Conservation (phyloP, 441 rosid species). For the Pelargonium myrrhifolium region DNA sequence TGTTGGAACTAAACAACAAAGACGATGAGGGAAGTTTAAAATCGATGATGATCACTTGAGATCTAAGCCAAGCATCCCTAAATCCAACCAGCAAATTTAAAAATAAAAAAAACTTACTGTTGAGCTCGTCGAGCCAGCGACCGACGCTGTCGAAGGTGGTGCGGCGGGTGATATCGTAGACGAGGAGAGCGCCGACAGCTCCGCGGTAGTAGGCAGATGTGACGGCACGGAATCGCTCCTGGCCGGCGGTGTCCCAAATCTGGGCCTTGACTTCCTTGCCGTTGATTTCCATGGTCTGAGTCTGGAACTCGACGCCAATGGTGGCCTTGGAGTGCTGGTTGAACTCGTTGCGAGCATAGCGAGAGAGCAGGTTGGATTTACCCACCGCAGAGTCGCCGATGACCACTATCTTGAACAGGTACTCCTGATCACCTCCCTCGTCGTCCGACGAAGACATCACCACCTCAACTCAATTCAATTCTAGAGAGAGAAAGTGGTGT, state of each 20-base stretch:
- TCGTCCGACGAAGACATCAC: slow-evolving; percentile 44
- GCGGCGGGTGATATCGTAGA: slow-evolving; percentile 45
- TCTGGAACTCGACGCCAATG: slow-evolving; percentile 60
- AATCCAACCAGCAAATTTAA: neutral
- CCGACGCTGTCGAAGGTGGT: slow-evolving; percentile 44
- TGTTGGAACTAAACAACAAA: neutral
- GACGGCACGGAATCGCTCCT: slow-evolving; percentile 63
- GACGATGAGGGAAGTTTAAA: too few species aligned
- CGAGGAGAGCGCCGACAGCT: slow-evolving; percentile 60
- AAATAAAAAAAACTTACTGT: neutral
- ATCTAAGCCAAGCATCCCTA: neutral
- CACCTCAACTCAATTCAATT: too few species aligned
- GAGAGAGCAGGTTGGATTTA: slow-evolving; percentile 44
- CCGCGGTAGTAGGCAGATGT: slow-evolving; percentile 80
- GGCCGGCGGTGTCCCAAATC: slow-evolving; percentile 68
- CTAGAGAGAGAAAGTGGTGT: too few species aligned
- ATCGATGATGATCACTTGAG: neutral
- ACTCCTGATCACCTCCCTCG: slow-evolving; percentile 33
- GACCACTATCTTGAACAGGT: slow-evolving; percentile 49
- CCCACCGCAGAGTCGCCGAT: slow-evolving; percentile 61
- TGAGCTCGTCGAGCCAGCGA: slow-evolving; percentile 55
- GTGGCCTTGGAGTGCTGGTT: slow-evolving; percentile 53
- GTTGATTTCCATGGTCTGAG: slow-evolving; percentile 43
- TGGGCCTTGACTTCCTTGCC: slow-evolving; percentile 51
- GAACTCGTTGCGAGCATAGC: slow-evolving; percentile 52